Conservation (phyloP, 2,329 filamentous ascomycete species). For the Colletotrichum australisinense region DNA sequence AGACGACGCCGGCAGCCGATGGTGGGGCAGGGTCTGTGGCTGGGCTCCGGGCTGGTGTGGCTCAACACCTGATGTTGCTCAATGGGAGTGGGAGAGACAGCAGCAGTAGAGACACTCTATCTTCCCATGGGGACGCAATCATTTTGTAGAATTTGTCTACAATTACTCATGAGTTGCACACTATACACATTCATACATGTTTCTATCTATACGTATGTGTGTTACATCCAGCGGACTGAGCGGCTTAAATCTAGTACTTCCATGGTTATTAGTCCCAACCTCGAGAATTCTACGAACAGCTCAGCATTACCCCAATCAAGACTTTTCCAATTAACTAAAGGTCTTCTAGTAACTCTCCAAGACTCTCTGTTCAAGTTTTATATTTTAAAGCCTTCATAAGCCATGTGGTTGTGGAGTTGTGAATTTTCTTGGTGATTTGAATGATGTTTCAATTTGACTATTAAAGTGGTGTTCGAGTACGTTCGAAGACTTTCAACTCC, state of each 20-base stretch:
- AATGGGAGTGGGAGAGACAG: neutral
- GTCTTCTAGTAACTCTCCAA: neutral
- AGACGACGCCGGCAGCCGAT: constrained; percentile 23
- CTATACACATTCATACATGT: too few relatives aligned
- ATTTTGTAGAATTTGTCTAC: neutral
- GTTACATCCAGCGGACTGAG: neutral
- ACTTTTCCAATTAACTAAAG: neutral
- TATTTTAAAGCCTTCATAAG: accelerated
- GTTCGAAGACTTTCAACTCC: too few relatives aligned
- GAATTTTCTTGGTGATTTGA: neutral
- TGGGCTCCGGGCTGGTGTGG: neutral
- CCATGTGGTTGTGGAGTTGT: neutral
- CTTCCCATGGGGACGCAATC: neutral
- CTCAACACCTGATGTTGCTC: neutral
- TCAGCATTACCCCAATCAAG: neutral
- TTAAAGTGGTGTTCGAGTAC: accelerated
- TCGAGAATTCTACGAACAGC: neutral
- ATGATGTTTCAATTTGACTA: neutral
- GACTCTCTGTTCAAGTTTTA: neutral
- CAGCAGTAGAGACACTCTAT: neutral
- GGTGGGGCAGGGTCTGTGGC: neutral
- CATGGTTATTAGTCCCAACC: neutral
- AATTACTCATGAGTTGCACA: too few relatives aligned
- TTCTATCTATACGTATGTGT: neutral
- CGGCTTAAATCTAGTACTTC: neutral